Percentiles rank a stretch among this genome's conserved stretches.
Evolutionary conservation across 1,284 basidiomycete genomes (phyloP).

Genomic region (Austroboletus novae-zelandiae): DNA sequence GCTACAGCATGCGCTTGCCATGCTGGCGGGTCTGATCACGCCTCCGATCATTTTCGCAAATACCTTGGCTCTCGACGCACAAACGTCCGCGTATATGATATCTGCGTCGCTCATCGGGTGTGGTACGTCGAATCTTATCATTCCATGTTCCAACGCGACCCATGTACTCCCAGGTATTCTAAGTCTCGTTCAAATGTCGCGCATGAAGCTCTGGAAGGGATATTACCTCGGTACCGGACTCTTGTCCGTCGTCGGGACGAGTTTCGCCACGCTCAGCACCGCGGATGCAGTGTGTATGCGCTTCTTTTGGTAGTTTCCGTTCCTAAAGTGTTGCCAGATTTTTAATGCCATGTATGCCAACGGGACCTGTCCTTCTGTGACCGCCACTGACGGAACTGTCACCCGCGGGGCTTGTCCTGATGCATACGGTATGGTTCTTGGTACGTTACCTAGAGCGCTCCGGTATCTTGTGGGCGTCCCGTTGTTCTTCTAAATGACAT

Average conservation of each 20-base stretch:
- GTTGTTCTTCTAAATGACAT: not conserved
- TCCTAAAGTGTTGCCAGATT: slow-evolving; percentile 42
- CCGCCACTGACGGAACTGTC: slow-evolving; percentile 56
- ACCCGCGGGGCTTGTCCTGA: slow-evolving; percentile 71
- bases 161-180: slow-evolving; percentile 50
- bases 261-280: slow-evolving; percentile 78
- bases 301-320: slow-evolving; percentile 31
- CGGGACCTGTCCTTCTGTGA: slow-evolving; percentile 71
- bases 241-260: slow-evolving; percentile 83
- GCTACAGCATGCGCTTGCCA: slow-evolving; percentile 77
- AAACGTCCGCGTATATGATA: slow-evolving; percentile 74
- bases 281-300: slow-evolving; percentile 55
- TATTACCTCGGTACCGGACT: slow-evolving; percentile 78
- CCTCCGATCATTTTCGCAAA: slow-evolving; percentile 82
- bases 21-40: slow-evolving; percentile 75
- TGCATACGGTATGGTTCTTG: slow-evolving; percentile 75
- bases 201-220: slow-evolving; percentile 54
- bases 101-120: slow-evolving; percentile 78
- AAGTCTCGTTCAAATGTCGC: slow-evolving; percentile 74
- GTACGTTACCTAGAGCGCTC: slow-evolving; percentile 32
- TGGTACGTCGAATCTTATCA: slow-evolving; percentile 40
- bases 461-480: not conserved
- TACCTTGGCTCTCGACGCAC: slow-evolving; percentile 52
- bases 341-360: slow-evolving; percentile 77
- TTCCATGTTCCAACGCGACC: too few species aligned